Base-by-base conservation (phyloP, 768 basidiomycete species). In the Suillus variegatus region DNA sequence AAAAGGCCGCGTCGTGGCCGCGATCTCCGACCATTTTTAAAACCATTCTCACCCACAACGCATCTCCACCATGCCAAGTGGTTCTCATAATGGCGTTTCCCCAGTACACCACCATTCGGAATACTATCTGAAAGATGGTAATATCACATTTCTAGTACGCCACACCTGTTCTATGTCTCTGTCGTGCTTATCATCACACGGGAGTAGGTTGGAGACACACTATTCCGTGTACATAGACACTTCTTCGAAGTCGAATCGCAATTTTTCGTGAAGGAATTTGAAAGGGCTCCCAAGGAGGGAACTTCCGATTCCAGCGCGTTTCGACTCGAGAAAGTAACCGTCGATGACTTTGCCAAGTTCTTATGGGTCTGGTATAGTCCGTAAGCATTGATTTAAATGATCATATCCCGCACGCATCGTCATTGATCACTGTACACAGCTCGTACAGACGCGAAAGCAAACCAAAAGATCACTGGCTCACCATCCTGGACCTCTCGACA, bases 281-380 rank as follows among this genome's bases (percentile, higher is more conserved):
- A 67, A 14, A 60, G 12, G 12, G 18, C 58, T 20, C 41, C 58
- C 9, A 18, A 10, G 9, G 51, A 67, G 6, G 61, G 41, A 4
- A 47, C 28, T 2, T 67, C 69, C 0, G 44, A 32, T 0, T 43
- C 62, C 0, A 62, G 54, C 2, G 72, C 70, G 0, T 73, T 64
- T 0, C 69, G 69, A 3, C 35, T 62, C 1, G 69, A 81, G 0
- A 7, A 20, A 20, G 76, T 82, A 2, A 75, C 73, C 0, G 68
- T 75, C 0, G 64, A 72, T 0, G 78, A 84, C 0, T 87, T 88
- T 54, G 79, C 80, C 0, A 73, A 72, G 0, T 78, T 88, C 0
- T 71, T 87, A 0, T 86, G 85, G 82, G 80, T 87, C 0, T 87
- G 86, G 69, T 88, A 88, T 61, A 85, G 86, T 51, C 80, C 80